Conservation (phyloP, 352 stramenopile genomes). For the Globisporangium nodosum region DNA sequence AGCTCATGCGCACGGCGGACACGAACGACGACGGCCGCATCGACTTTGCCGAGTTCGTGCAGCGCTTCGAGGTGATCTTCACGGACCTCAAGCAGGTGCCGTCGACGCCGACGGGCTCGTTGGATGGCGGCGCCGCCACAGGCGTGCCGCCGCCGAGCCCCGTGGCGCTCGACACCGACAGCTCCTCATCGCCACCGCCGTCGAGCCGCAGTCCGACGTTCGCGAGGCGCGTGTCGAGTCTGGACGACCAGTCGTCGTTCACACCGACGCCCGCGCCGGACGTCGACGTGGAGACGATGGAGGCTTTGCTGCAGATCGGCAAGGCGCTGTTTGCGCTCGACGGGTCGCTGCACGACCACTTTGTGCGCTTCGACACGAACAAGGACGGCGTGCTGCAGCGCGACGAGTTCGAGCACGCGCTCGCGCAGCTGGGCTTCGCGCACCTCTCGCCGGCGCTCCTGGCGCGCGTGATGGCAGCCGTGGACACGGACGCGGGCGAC, state of each 20-base stretch:
- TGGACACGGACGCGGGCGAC: slow-evolving; percentile 86
- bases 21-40: slow-evolving; percentile 91
- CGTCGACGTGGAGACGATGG: slow-evolving; percentile 80
- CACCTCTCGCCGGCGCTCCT: slow-evolving; percentile 47
- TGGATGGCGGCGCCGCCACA: not conserved
- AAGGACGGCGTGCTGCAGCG: slow-evolving; percentile 75
- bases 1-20: slow-evolving; percentile 91
- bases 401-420: slow-evolving; percentile 70
- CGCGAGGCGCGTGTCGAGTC: slow-evolving; percentile 45
- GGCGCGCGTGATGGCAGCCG: slow-evolving; percentile 70
- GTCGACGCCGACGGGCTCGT: slow-evolving; percentile 16
- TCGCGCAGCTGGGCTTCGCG: slow-evolving; percentile 58
- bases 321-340: slow-evolving; percentile 68
- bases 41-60: slow-evolving; percentile 88
- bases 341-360: slow-evolving; percentile 78
- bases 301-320: slow-evolving; percentile 69
- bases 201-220: slow-evolving; percentile 25
- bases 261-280: slow-evolving; percentile 44
- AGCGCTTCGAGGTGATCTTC: slow-evolving; percentile 91
- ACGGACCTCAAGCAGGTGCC: slow-evolving; percentile 51
- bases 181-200: not conserved
- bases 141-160: slow-evolving; percentile 15
- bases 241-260: slow-evolving; percentile 60
- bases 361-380: slow-evolving; percentile 82
- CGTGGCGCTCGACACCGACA: slow-evolving; percentile 11